A percentile compares a stretch with the other conserved stretches of the same genome.
Conservation (phyloP, 2,329 filamentous ascomycete genomes). For the Colletotrichum acutatum region DNA sequence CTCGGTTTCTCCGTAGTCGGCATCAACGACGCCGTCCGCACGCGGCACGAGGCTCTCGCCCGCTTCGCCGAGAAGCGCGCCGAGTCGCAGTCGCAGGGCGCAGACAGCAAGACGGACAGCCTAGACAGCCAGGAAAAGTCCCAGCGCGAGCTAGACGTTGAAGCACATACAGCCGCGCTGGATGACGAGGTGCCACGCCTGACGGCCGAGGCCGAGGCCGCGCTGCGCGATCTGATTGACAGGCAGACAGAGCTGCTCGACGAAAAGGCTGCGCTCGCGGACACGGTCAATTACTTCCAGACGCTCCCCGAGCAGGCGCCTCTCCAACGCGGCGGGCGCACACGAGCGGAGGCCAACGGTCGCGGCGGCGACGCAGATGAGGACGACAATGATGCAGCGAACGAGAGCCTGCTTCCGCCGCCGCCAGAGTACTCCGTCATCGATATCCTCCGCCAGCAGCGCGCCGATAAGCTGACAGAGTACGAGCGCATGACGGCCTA, state of each 20-base stretch:
- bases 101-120: background rate
- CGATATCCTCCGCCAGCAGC: slow-evolving; percentile 48
- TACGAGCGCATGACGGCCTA: slow-evolving; percentile 55
- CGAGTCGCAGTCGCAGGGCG: slow-evolving; percentile 40
- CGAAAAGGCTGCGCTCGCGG: slow-evolving; percentile 51
- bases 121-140: slow-evolving; percentile 42
- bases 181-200: slow-evolving; percentile 52
- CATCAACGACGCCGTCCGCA: slow-evolving; percentile 59
- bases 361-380: slow-evolving; percentile 36
- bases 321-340: slow-evolving; percentile 37
- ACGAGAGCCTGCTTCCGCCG: slow-evolving; percentile 33
- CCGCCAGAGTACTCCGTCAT: slow-evolving; percentile 41
- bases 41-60: slow-evolving; percentile 49
- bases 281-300: slow-evolving; percentile 41
- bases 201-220: slow-evolving; percentile 57
- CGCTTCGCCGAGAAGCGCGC: slow-evolving; percentile 47
- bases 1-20: slow-evolving; percentile 58
- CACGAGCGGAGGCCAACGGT: slow-evolving; percentile 10
- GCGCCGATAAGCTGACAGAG: slow-evolving; percentile 50
- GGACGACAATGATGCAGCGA: slow-evolving; percentile 39
- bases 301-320: slow-evolving; percentile 12
- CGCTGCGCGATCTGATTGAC: slow-evolving; percentile 62
- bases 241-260: slow-evolving; percentile 61
- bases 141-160: slow-evolving; percentile 50
- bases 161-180: slow-evolving; percentile 51